Conservation (phyloP, 2,329 filamentous ascomycete genomes). For the Alternaria alternata region DNA sequence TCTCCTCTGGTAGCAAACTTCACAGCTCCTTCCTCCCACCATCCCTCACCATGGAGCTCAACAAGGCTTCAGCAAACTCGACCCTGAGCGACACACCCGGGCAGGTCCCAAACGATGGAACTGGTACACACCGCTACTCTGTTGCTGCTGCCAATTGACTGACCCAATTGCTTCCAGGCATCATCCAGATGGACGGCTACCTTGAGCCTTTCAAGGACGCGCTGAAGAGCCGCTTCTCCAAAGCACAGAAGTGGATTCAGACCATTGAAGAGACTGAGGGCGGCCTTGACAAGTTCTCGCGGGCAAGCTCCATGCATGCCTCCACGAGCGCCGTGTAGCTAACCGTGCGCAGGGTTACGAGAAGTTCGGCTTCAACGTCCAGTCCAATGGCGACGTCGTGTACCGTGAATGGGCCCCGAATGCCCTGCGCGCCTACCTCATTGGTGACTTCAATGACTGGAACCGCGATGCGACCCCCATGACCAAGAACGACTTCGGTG, state of each 20-base stretch:
- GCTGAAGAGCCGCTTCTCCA: constrained; percentile 77
- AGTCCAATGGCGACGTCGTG: constrained; percentile 80
- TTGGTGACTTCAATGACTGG: constrained; percentile 98
- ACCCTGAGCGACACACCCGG: constrained; percentile 56
- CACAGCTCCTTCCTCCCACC: constrained; percentile 17
- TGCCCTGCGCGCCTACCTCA: constrained; percentile 81
- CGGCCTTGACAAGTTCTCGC: constrained; percentile 89
- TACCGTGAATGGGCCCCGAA: constrained; percentile 98
- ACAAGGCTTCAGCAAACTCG: constrained; percentile 56
- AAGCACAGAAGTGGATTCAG: constrained; percentile 86
- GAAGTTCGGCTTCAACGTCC: constrained; percentile 83
- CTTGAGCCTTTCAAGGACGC: constrained; percentile 83
- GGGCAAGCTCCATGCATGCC: constrained; percentile 59
- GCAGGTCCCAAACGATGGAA: constrained; percentile 72
- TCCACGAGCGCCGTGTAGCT: constrained; percentile 19
- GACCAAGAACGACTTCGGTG: constrained; percentile 83
- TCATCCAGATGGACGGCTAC: constrained; percentile 87
- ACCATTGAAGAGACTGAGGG: constrained; percentile 84
- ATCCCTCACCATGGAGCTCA: constrained; percentile 49
- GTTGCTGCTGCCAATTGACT: constrained; percentile 20
- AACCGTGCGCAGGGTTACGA: constrained; percentile 74
- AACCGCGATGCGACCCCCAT: constrained; percentile 83
- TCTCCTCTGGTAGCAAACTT: constrained; percentile 14
- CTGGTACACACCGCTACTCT: constrained; percentile 60
- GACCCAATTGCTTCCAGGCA: constrained; percentile 66